Conservation (phyloP, 2,329 filamentous ascomycete species). For the Botrytis sinoallii region DNA sequence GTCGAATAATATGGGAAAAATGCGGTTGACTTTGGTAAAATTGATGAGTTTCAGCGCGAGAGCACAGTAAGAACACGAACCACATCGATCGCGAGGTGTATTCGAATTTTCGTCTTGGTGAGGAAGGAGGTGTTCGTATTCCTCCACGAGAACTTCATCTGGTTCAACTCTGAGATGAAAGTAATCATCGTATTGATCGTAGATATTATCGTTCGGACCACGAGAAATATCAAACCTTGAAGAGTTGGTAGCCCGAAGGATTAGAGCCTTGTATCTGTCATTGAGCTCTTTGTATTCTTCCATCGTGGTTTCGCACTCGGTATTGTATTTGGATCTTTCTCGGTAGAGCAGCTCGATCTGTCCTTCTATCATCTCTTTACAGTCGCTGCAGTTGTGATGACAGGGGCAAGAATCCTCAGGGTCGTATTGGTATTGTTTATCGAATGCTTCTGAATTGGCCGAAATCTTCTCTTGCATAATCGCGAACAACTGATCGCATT, state of each 20-base stretch:
- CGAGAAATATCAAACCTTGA: background rate
- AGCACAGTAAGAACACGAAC: background rate
- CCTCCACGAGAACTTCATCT: background rate
- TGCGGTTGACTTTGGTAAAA: background rate
- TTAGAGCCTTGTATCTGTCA: background rate
- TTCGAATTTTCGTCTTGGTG: background rate
- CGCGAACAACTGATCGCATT: background rate
- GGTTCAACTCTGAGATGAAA: background rate
- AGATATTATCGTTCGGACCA: background rate
- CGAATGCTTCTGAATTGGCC: background rate
- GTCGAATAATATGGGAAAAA: background rate
- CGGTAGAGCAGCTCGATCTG: background rate
- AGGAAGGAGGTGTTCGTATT: background rate
- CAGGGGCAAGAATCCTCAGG: background rate
- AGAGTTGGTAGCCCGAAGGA: background rate
- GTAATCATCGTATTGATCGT: background rate
- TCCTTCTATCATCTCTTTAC: background rate
- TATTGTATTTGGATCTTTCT: background rate
- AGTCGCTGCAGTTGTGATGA: background rate
- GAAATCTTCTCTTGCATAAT: background rate
- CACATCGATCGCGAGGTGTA: background rate
- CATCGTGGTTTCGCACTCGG: background rate
- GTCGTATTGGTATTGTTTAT: background rate
- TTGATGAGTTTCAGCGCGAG: background rate
- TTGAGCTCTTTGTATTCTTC: background rate